Conservation (phyloP, 352 stramenopile species). For the Pythium rishiriense region DNA sequence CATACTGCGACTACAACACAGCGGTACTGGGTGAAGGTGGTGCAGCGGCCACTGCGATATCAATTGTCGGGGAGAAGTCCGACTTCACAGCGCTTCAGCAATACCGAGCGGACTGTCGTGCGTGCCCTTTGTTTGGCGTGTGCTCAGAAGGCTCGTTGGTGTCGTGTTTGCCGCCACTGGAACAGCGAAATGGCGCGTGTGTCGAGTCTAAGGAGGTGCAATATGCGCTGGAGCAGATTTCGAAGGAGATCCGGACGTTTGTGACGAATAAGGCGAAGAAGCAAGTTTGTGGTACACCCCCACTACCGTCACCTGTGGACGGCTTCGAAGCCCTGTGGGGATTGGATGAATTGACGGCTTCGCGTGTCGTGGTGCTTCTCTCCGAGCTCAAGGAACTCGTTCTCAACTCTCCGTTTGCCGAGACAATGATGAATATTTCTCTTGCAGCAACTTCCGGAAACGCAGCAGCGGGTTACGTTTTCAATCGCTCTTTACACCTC, state of each 20-base stretch:
- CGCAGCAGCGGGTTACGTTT: constrained; percentile 46
- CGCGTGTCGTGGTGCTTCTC: constrained; percentile 44
- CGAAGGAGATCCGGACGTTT: constrained; percentile 48
- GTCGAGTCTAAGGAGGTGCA: constrained; percentile 58
- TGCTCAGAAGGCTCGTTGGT: constrained; percentile 51
- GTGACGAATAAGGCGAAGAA: constrained; percentile 37
- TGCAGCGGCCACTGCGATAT: constrained; percentile 23
- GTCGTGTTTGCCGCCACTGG: constrained; percentile 48
- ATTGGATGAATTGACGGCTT: constrained; percentile 14
- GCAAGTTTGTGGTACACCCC: constrained; percentile 37
- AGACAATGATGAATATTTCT: constrained; percentile 40
- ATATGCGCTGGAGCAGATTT: constrained; percentile 43
- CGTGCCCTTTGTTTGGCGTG: constrained; percentile 60
- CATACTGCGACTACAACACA: constrained; percentile 55
- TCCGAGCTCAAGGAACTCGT: constrained; percentile 53
- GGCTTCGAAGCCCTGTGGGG: not conserved
- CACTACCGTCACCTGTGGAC: constrained; percentile 32
- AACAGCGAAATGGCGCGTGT: constrained; percentile 49
- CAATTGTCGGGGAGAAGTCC: constrained; percentile 31
- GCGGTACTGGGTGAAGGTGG: constrained; percentile 22
- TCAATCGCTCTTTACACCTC: constrained; percentile 62
- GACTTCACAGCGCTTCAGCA: constrained; percentile 51
- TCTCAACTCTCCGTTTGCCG: constrained; percentile 40
- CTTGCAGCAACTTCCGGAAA: constrained; percentile 15
- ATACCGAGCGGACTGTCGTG: constrained; percentile 50